These are phyloP conservation scores for Martiniozyma abietophila DNA, from an alignment of 805 yeast species.

Conservation along the genomic window DNA sequence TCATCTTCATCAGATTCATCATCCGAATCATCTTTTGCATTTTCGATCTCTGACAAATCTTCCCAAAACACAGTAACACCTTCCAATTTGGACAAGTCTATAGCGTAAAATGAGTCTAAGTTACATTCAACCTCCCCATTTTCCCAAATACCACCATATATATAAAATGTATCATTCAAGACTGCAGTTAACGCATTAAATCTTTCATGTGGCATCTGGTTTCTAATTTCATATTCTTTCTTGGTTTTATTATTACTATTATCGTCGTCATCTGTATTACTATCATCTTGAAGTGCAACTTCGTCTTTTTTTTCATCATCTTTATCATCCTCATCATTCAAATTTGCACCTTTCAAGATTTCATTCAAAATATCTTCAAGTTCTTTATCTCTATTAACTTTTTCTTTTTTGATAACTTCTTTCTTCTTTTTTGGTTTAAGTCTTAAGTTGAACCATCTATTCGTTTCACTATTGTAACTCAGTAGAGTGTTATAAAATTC, in stretches of 20 bases:
- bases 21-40: conserved; percentile 48
- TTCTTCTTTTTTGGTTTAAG: conserved; percentile 55
- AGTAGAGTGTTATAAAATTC: conserved; percentile 71
- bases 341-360: conserved; percentile 63
- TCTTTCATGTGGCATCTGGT: conserved; percentile 74
- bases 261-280: conserved; percentile 28
- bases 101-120: conserved; percentile 76
- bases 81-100: conserved; percentile 79
- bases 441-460: conserved; percentile 76
- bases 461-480: conserved; percentile 76
- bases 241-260: conserved; percentile 30
- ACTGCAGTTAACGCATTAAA: conserved; percentile 84
- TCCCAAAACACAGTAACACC: conserved; percentile 91
- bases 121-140: conserved; percentile 76
- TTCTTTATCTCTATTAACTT: conserved; percentile 61
- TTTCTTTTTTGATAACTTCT: conserved; percentile 32
- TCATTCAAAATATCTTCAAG: conserved; percentile 73
- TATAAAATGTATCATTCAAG: conserved; percentile 71
- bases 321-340: conserved; percentile 37
- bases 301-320: conserved; percentile 29
- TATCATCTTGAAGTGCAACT: conserved; percentile 27
- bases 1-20: conserved; percentile 58
- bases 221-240: conserved; percentile 42
- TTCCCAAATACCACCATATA: conserved; percentile 89
- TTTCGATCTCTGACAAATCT: conserved; percentile 52